Percentiles rank a stretch among this genome's conserved stretches.
Conservation (phyloP, 108 stramenopile genomes). For the Cyclotella atomus region DNA sequence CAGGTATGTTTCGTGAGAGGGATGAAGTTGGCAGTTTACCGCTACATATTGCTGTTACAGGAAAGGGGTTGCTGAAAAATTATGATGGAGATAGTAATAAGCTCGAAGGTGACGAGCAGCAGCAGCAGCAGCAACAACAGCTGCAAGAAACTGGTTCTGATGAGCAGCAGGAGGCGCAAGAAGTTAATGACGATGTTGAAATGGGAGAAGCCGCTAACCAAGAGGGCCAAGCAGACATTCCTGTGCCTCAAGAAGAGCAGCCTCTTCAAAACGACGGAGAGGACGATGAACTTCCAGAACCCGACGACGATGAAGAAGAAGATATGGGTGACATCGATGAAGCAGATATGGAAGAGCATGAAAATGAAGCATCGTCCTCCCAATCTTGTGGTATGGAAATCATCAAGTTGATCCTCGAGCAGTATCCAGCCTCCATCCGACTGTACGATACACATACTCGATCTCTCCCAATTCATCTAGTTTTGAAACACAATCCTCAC, state of each 20-base stretch:
- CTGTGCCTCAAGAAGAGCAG: constrained; percentile 4
- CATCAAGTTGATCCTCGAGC: constrained; percentile 34
- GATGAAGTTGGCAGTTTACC: constrained; percentile 44
- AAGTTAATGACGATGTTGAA: constrained; percentile 13
- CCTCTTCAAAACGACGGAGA: neutral
- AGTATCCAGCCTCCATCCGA: constrained; percentile 40
- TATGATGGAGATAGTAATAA: constrained; percentile 6
- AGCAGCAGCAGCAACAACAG: neutral
- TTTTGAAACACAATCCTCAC: constrained; percentile 30
- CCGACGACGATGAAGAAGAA: constrained; percentile 18
- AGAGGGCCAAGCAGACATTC: neutral
- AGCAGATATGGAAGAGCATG: constrained; percentile 19
- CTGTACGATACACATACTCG: constrained; percentile 34
- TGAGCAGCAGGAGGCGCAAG: constrained; percentile 1
- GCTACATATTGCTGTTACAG: constrained; percentile 46
- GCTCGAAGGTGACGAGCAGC: constrained; percentile 1
- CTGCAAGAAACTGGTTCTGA: too few relatives aligned
- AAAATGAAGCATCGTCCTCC: constrained; percentile 13
- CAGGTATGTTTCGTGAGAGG: constrained; percentile 42
- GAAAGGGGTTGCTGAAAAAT: constrained; percentile 8
- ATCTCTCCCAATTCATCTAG: constrained; percentile 44
- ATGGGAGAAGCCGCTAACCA: constrained; percentile 1
- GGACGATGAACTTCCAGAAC: neutral
- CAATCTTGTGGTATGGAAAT: constrained; percentile 31
- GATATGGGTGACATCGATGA: constrained; percentile 4